Percentiles rank a stretch among this genome's conserved stretches.
Conservation (phyloP, 2,329 filamentous ascomycete species). For the Aspergillus ochraceoroseus region DNA sequence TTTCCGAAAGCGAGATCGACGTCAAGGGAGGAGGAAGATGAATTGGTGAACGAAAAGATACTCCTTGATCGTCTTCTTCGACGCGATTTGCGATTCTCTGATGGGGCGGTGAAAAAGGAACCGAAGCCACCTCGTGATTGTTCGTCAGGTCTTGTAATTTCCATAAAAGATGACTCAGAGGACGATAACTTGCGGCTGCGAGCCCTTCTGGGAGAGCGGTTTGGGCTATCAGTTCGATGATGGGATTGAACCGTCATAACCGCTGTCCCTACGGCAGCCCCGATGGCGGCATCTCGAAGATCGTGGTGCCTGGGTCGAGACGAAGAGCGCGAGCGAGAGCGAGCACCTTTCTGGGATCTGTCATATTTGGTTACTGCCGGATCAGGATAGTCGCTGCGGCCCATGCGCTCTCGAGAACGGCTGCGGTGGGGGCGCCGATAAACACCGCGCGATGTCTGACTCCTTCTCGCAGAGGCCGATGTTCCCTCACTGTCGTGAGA, state of each 20-base stretch:
- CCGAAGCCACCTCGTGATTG: slow-evolving; percentile 51
- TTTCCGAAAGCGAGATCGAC: slow-evolving; percentile 64
- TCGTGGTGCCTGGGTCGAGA: slow-evolving; percentile 28
- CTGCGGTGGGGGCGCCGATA: slow-evolving; percentile 28
- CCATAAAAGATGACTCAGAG: slow-evolving; percentile 57
- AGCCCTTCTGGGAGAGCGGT: slow-evolving; percentile 33
- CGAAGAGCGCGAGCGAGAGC: slow-evolving; percentile 37
- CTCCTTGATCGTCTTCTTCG: slow-evolving; percentile 46
- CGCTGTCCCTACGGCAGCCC: slow-evolving; percentile 35
- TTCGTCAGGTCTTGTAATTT: slow-evolving; percentile 58
- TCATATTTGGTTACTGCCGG: slow-evolving; percentile 18
- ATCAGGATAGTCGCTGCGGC: slow-evolving; percentile 28
- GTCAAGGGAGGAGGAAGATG: slow-evolving; percentile 63
- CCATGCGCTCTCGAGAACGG: slow-evolving; percentile 37
- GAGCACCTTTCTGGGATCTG: slow-evolving; percentile 30
- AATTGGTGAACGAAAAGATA: slow-evolving; percentile 57
- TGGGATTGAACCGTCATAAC: slow-evolving; percentile 27
- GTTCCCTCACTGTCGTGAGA: slow-evolving; percentile 28
- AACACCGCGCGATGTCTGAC: slow-evolving; percentile 45
- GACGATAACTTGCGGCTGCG: slow-evolving; percentile 43
- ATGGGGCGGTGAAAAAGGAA: slow-evolving; percentile 60
- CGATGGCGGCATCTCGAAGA: slow-evolving; percentile 34
- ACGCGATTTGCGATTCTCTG: slow-evolving; percentile 50
- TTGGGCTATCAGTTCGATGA: slow-evolving; percentile 27
- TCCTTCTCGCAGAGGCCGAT: slow-evolving; percentile 33